Conservation (phyloP, 2,329 filamentous ascomycete species). For the Fusarium keratoplasticum region DNA sequence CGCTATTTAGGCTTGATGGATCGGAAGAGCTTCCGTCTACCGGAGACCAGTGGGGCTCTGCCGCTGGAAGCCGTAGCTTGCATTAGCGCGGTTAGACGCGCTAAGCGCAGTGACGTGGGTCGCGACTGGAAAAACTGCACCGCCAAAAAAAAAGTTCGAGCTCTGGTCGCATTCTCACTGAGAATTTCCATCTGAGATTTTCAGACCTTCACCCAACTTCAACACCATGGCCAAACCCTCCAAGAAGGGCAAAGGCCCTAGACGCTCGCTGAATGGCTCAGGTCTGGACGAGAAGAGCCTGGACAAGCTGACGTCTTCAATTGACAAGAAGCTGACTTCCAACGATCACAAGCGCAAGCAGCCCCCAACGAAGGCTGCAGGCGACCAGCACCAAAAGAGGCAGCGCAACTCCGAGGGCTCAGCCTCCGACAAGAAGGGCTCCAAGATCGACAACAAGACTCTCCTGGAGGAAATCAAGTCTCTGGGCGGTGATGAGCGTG, state of each 20-base stretch:
- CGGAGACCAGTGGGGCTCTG: slow-evolving; percentile 11
- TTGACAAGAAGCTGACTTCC: slow-evolving; percentile 63
- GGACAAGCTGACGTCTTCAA: slow-evolving; percentile 65
- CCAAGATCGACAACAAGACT: slow-evolving; percentile 49
- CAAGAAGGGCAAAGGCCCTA: slow-evolving; percentile 52
- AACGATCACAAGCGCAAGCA: slow-evolving; percentile 60
- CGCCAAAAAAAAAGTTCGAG: slow-evolving; percentile 41
- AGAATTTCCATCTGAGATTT: slow-evolving; percentile 37
- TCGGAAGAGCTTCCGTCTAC: slow-evolving; percentile 17
- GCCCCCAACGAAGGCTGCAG: slow-evolving; percentile 50
- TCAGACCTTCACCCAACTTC: slow-evolving; percentile 16
- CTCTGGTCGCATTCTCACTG: slow-evolving; percentile 16
- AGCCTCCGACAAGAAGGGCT: slow-evolving; percentile 38
- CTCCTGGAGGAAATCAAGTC: slow-evolving; percentile 73
- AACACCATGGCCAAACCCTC: slow-evolving; percentile 50
- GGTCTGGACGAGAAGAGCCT: slow-evolving; percentile 63
- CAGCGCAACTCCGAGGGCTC: slow-evolving; percentile 49
- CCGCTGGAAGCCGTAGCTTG: neutral
- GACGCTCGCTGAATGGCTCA: slow-evolving; percentile 33
- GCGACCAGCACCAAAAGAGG: slow-evolving; percentile 52
- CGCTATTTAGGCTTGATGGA: slow-evolving; percentile 9
- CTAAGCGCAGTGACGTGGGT: slow-evolving; percentile 34
- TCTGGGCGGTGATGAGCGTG: slow-evolving; percentile 73
- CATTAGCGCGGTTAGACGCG: slow-evolving; percentile 32
- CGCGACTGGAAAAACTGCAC: slow-evolving; percentile 28